These are phyloP conservation scores for Boletellus ananiceps DNA, from an alignment of 768 basidiomycete species.

Conservation along the genomic window DNA sequence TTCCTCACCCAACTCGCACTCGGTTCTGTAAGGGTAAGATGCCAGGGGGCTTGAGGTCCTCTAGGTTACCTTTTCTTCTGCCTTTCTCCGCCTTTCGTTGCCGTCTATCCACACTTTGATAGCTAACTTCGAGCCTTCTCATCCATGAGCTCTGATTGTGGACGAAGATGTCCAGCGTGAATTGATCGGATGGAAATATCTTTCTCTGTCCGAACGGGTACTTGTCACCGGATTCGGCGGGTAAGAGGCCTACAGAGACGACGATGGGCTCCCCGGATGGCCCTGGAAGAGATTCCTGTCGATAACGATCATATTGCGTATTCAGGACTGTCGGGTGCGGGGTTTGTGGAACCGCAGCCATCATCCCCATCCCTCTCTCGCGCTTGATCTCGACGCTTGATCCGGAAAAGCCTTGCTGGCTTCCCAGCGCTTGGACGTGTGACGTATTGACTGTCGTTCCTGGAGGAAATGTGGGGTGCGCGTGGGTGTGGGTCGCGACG, in stretches of 20 bases:
- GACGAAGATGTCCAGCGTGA: slow-evolving; percentile 83
- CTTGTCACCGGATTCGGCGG: slow-evolving; percentile 17
- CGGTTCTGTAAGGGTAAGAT: slow-evolving; percentile 74
- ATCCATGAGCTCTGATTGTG: slow-evolving; percentile 78
- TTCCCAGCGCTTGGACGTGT: slow-evolving; percentile 48
- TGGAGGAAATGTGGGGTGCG: slow-evolving; percentile 65
- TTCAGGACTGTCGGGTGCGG: slow-evolving; percentile 51
- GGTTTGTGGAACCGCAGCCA: slow-evolving; percentile 41
- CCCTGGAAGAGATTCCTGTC: slow-evolving; percentile 7
- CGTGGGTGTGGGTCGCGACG: slow-evolving; percentile 54
- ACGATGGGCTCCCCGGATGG: slow-evolving; percentile 54
- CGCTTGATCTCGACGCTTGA: slow-evolving; percentile 64
- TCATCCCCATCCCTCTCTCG: slow-evolving; percentile 43
- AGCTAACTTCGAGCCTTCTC: slow-evolving; percentile 71
- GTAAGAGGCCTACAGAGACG: slow-evolving; percentile 59
- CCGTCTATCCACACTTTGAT: slow-evolving; percentile 51
- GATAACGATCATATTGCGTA: slow-evolving; percentile 33
- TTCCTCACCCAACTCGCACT: slow-evolving; percentile 64
- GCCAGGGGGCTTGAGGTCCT: slow-evolving; percentile 44
- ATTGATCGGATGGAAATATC: slow-evolving; percentile 70
- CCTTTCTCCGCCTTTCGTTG: slow-evolving; percentile 33
- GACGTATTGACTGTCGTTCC: slow-evolving; percentile 46
- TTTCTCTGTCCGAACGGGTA: slow-evolving; percentile 31
- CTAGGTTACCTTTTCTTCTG: slow-evolving; percentile 17
- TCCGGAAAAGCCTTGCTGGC: slow-evolving; percentile 46